Evolutionary conservation across 2,329 filamentous ascomycete genomes (phyloP).

Genomic region (Sclerotinia sclerotiorum): DNA sequence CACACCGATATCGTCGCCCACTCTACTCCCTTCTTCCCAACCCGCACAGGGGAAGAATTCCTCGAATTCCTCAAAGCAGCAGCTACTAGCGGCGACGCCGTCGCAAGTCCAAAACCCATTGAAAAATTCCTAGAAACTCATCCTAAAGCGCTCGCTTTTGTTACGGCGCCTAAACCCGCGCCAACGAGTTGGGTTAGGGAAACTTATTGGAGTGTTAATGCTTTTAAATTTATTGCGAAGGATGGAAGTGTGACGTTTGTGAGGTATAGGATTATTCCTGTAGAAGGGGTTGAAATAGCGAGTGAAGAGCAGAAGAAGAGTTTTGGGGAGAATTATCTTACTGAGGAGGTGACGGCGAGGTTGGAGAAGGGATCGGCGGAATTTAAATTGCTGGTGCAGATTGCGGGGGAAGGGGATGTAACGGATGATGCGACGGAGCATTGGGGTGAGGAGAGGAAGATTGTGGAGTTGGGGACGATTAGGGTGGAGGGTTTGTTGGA

Average conservation of each 20-base stretch:
- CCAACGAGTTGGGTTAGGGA: constrained; percentile 51
- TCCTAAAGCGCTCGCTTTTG: constrained; percentile 50
- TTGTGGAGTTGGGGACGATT: constrained; percentile 53
- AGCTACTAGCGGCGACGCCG: constrained; percentile 33
- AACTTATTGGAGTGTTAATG: constrained; percentile 50
- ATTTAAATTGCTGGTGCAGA: constrained; percentile 52
- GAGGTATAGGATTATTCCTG: constrained; percentile 52
- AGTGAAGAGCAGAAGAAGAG: constrained; percentile 42
- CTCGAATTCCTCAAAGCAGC: constrained; percentile 50
- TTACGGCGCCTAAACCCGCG: constrained; percentile 50
- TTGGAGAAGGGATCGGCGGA: constrained; percentile 42
- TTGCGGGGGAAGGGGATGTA: constrained; percentile 50
- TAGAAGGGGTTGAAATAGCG: constrained; percentile 45
- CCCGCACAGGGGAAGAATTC: constrained; percentile 53
- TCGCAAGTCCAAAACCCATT: constrained; percentile 32
- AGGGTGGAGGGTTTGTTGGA: constrained; percentile 45
- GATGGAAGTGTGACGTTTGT: constrained; percentile 48
- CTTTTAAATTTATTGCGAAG: constrained; percentile 47
- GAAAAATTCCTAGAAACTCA: constrained; percentile 47
- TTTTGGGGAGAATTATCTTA: constrained; percentile 48
- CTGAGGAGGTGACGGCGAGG: constrained; percentile 47
- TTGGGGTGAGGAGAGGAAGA: constrained; percentile 52
- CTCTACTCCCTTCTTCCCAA: constrained; percentile 53
- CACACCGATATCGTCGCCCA: constrained; percentile 59
- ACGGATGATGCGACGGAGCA: constrained; percentile 50